Evolutionary conservation across 192 early-diverging fungal genomes (phyloP), one percentile per base, ranked within the genome.

Genomic region (Allomyces macrogynus): DNA sequence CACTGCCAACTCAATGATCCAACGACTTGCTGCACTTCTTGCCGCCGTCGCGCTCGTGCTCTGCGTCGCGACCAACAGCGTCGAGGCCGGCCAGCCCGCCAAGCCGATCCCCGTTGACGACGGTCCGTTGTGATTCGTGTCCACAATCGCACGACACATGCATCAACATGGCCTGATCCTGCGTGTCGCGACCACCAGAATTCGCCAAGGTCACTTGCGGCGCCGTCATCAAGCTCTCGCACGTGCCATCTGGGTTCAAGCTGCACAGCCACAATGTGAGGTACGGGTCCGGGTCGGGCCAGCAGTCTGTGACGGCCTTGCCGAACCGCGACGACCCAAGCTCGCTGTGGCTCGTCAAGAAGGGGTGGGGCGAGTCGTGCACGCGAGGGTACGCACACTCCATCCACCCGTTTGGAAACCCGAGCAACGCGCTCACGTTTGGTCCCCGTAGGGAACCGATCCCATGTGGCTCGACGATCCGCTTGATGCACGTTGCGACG

Each of bases 231-330:
- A 81, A 82, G 64, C 73, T 84, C 12, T 70, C 72, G 10, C 67
- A 82, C 64, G 65, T 70, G 10, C 65, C 67, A n/a, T 67, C 75
- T 18, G 70, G 68, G n/a, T 73, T 62, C 61, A 69, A 77, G 22
- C 66, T 84, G 22, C 80, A 84, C 66, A 79, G 77, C 24, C 81
- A 81, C 65, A 67, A 68, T 26, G 70, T 84, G 23, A 75, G 66
- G 20, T 84, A 84, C 61, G 80, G 82, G 61, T 64, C 24, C 64
- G 61, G 11, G 70, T 67, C 64, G 63, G 67, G 66, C 16, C 82
- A 84, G 71, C 80, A 84, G 66, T 76, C 76, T 24, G 78, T 83
- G 18, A 83, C 81, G 18, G 80, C 76, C 25, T 74, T 76, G 61
- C 43, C 66, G 18, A 63, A 40, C 9, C 72, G 66, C 12, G 76